A percentile compares a stretch with the other conserved stretches of the same genome.
Conservation (phyloP, 495 filamentous ascomycete genomes). For the Pyrenopolyporus hunteri region DNA sequence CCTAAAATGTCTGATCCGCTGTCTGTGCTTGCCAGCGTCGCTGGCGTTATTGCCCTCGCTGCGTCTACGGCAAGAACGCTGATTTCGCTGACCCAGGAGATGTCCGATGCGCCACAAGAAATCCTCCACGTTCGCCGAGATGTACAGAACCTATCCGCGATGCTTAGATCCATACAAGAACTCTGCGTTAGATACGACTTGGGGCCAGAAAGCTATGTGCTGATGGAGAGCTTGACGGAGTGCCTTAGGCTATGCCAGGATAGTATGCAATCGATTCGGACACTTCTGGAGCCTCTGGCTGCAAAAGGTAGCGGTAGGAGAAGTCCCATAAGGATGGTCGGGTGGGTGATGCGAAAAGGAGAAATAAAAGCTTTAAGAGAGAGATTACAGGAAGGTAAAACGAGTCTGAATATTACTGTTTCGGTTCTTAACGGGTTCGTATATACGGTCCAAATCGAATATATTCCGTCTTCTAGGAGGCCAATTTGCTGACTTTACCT, state of each 20-base stretch:
- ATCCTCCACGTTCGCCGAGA: slow-evolving; percentile 29
- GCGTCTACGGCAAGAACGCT: slow-evolving; percentile 22
- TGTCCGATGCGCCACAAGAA: slow-evolving; percentile 27
- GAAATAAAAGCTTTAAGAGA: slow-evolving; percentile 18
- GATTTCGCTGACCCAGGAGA: slow-evolving; percentile 20
- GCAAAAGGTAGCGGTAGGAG: slow-evolving; percentile 4
- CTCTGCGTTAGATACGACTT: slow-evolving; percentile 11
- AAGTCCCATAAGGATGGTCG: slow-evolving; percentile 18
- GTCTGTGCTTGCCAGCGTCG: slow-evolving; percentile 26
- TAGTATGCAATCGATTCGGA: slow-evolving; percentile 19
- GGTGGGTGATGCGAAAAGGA: slow-evolving; percentile 26
- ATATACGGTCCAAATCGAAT: not conserved
- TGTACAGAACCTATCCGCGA: slow-evolving; percentile 24
- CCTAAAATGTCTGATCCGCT: slow-evolving; percentile 30
- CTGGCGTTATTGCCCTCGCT: slow-evolving; percentile 28
- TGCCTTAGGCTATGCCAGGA: slow-evolving; percentile 19
- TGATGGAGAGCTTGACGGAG: slow-evolving; percentile 21
- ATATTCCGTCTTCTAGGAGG: not conserved
- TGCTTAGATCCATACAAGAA: slow-evolving; percentile 23
- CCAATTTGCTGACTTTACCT: not conserved
- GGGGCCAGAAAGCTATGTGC: slow-evolving; percentile 9
- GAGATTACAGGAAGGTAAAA: slow-evolving; percentile 28
- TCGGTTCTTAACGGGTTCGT: slow-evolving; percentile 25
- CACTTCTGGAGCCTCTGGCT: slow-evolving; percentile 8
- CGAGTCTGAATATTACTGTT: slow-evolving; percentile 27